Evolutionary conservation across 208 protist species (phyloP).

Genomic region (Crithidia brevicula): DNA sequence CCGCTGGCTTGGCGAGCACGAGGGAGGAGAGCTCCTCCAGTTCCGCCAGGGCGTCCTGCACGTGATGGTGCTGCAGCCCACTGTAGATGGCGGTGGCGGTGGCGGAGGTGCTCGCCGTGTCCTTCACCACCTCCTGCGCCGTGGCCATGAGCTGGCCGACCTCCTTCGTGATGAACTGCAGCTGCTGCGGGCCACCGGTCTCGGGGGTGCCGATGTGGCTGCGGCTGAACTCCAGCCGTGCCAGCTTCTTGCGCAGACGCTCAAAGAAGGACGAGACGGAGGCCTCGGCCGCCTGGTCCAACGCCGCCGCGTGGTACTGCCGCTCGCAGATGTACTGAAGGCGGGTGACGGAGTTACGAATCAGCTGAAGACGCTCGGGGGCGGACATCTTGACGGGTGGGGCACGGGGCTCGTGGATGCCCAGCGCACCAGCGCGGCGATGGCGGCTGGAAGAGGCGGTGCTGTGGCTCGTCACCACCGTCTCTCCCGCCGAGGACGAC

Average conservation of each 20-base stretch:
- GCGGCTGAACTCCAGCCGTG: constrained; percentile 67
- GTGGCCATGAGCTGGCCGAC: constrained; percentile 29
- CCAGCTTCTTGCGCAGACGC: constrained; percentile 49
- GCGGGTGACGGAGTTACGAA: constrained; percentile 78
- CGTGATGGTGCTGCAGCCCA: constrained; percentile 66
- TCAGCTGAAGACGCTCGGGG: constrained; percentile 68
- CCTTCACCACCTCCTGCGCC: constrained; percentile 25
- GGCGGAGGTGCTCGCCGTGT: constrained; percentile 29
- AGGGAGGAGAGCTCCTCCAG: constrained; percentile 70
- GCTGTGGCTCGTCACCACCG: constrained; percentile 50
- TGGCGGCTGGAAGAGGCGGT: constrained; percentile 48
- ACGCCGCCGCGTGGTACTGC: constrained; percentile 55
- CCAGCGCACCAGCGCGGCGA: constrained; percentile 37
- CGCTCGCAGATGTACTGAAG: constrained; percentile 81
- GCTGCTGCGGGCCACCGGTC: constrained; percentile 56
- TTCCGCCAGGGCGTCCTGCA: constrained; percentile 64
- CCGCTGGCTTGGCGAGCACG: constrained; percentile 37
- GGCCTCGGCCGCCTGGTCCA: constrained; percentile 71
- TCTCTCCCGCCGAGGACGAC: constrained; percentile 63
- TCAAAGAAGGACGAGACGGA: constrained; percentile 59
- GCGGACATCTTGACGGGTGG: constrained; percentile 74
- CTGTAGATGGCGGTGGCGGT: constrained; percentile 60
- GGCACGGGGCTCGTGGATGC: constrained; percentile 37
- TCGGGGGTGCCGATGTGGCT: constrained; percentile 42
- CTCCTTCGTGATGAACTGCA: constrained; percentile 57